Evolutionary conservation across 2,329 filamentous ascomycete species (phyloP).

Genomic region (Monilinia fructicola): DNA sequence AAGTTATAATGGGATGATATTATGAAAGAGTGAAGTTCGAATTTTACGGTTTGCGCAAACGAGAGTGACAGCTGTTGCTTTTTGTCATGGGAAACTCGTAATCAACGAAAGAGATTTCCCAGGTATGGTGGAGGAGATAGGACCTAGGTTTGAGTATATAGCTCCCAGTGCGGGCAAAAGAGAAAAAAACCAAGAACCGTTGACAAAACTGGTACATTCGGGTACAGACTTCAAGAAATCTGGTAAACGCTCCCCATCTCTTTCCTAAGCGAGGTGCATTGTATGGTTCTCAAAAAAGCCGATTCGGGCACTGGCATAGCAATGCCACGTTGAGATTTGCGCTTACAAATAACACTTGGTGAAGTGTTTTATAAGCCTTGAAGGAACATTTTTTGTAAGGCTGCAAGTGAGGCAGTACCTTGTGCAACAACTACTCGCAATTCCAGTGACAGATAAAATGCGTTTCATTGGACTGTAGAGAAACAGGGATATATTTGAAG

Average conservation of each 20-base stretch:
- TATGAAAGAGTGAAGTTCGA: background rate
- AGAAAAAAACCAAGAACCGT: background rate
- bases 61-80: background rate
- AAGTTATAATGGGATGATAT: background rate
- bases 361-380: background rate
- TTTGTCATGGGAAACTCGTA: background rate
- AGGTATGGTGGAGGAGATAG: background rate
- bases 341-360: background rate
- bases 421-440: background rate
- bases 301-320: background rate
- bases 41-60: background rate
- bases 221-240: background rate
- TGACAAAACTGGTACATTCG: background rate
- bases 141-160: background rate
- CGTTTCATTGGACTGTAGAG: background rate
- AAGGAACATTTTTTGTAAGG: background rate
- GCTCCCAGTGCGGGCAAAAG: background rate
- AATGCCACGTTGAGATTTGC: background rate
- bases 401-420: background rate
- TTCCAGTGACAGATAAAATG: background rate
- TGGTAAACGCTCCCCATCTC: too few species aligned
- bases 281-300: background rate
- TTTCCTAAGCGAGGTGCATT: background rate
- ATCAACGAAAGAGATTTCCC: background rate
- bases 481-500: background rate